Percentiles rank a stretch among this genome's conserved stretches.
Evolutionary conservation across 2,329 filamentous ascomycete genomes (phyloP).

Genomic region (Trichoderma sp.): DNA sequence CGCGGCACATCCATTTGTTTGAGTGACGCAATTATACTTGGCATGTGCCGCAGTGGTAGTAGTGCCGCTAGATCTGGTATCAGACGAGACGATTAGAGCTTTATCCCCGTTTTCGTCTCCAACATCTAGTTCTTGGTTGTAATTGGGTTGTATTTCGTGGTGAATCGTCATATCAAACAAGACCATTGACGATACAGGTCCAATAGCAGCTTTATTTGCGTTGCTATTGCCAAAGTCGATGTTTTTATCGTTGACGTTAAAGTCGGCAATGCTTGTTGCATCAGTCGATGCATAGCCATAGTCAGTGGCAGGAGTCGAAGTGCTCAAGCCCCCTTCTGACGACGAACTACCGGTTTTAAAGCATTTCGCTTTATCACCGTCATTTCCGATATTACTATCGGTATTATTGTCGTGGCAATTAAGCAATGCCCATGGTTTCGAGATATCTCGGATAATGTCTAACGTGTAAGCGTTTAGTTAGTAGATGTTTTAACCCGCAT

Average conservation of each 20-base stretch:
- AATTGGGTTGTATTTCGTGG: neutral
- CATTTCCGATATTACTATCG: neutral
- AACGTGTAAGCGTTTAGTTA: neutral
- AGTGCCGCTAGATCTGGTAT: neutral
- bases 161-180: neutral
- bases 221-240: neutral
- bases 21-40: neutral
- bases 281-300: neutral
- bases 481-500: neutral
- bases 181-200: neutral
- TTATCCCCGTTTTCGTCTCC: neutral
- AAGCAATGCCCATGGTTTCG: neutral
- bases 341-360: neutral
- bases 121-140: neutral
- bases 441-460: neutral
- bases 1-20: neutral
- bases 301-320: neutral
- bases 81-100: neutral
- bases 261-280: neutral
- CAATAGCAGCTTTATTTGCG: neutral
- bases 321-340: neutral
- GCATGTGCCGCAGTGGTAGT: neutral
- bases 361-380: neutral
- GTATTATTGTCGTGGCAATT: rapidly evolving
- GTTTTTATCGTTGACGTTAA: neutral